These are phyloP conservation scores for Chrysanthemum makinoi DNA, from an alignment of 129 eudicot species.

Conservation along the genomic window DNA sequence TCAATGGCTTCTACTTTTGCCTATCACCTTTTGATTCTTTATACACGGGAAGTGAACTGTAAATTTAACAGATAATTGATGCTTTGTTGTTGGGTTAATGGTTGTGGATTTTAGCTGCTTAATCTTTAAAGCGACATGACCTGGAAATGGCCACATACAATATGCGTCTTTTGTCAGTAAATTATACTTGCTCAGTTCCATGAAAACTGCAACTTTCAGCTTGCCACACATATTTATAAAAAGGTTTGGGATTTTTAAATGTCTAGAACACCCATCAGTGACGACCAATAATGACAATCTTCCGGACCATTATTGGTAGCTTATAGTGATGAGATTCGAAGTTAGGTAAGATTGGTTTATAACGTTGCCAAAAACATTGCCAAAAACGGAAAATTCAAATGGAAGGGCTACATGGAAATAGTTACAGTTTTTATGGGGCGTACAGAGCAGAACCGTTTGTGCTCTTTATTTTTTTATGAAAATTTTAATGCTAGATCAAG, in stretches of 20 bases:
- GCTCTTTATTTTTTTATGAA: neutral
- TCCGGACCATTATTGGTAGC: neutral
- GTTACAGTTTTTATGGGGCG: neutral
- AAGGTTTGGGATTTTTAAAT: conserved; percentile 1
- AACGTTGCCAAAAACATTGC: neutral
- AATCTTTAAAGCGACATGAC: neutral
- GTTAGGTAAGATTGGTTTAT: neutral
- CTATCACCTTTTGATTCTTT: no score
- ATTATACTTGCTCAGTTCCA: neutral
- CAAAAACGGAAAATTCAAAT: neutral
- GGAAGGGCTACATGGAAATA: conserved; percentile 12
- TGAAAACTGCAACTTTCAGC: neutral
- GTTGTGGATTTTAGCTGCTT: neutral
- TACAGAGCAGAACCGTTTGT: neutral
- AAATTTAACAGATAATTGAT: neutral
- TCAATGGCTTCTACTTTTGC: no score
- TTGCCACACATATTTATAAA: neutral
- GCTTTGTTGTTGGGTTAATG: conserved; percentile 10
- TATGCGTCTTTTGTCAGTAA: neutral
- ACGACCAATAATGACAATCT: conserved; percentile 1
- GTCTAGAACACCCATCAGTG: conserved; percentile 2
- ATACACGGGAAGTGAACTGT: no score
- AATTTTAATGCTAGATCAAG: neutral
- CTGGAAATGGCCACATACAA: neutral
- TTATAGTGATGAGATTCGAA: neutral